Base-by-base conservation (phyloP, 2,329 filamentous ascomycete genomes). In the Grosmannia clavigera region DNA sequence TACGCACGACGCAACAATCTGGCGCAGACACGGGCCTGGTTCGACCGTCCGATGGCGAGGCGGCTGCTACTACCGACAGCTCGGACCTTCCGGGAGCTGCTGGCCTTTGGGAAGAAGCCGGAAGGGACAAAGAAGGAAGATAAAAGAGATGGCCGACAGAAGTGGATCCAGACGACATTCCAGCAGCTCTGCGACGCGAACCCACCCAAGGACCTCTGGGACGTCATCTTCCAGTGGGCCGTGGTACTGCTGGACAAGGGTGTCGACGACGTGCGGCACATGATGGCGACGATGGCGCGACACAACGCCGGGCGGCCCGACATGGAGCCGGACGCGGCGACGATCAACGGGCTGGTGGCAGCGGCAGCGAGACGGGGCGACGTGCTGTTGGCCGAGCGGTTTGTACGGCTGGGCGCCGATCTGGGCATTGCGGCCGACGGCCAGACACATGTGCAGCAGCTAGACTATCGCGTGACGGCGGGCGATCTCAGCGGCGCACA, bases 311-410 rank as follows among this genome's bases (percentile, higher is more conserved):
- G 78, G 60, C 69, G 76, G 60, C 73, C 74, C 19, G 65, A 53
- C 22, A 62, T 79, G 3, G 71, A 75, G 7, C 83, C 90, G 0
- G 85, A 89, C 59, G 84, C 84, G 7, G 73, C 79, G 3, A 90
- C 87, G 6, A 84, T 97, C 66, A 95, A 97, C 68, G 75, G 77
- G 6, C 78, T 97, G 31, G 79, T 97, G 22, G 80, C 82, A 58
- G 84, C 85, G 61, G 88, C 90, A 16, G 85, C 90, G 11, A 81
- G 82, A n/a, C 79, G 80, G 59, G 78, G 85, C 12, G 85, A 95
- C 66, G 78, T 84, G 0, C 83, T 88, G 65, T 75, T 88, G 54
- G 89, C 88, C 5, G 85, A 92, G 68, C 81, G 89, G 14, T 87
- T 92, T 63, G 78, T 90, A 55, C 74, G 80, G 1, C 73, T 96